A percentile compares a stretch with the other conserved stretches of the same genome.
Conservation (phyloP, 768 basidiomycete species). For the Dacryopinax spathularia region DNA sequence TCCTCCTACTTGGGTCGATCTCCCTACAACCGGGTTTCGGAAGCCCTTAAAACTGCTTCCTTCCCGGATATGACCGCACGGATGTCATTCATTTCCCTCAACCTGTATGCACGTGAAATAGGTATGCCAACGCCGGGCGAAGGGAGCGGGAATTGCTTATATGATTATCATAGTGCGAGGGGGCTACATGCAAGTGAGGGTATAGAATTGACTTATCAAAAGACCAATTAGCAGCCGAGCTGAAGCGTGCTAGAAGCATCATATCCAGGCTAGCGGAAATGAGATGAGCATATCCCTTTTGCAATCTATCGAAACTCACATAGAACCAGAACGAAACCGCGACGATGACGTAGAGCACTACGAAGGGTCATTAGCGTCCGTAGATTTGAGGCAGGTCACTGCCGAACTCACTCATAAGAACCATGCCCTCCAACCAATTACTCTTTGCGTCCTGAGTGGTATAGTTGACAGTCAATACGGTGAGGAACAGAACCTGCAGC, state of each 20-base stretch:
- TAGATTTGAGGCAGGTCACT: neutral
- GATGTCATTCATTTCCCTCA: no score
- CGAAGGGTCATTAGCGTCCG: neutral
- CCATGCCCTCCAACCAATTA: constrained; percentile 73
- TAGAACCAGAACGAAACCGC: constrained; percentile 26
- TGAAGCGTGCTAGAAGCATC: neutral
- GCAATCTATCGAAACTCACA: neutral
- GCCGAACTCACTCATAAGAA: constrained; percentile 46
- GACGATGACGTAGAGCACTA: constrained; percentile 49
- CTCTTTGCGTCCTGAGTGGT: constrained; percentile 68
- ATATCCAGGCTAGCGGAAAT: neutral
- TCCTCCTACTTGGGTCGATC: no score
- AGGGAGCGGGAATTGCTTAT: no score
- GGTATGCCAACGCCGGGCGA: no score
- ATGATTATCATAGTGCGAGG: no score
- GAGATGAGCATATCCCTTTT: neutral
- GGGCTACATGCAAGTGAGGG: no score
- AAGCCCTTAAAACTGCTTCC: no score
- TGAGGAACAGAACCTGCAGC: constrained; percentile 14
- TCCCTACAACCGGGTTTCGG: no score
- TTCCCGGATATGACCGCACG: no score
- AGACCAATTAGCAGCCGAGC: no score
- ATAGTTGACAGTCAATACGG: constrained; percentile 62
- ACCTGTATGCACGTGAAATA: no score
- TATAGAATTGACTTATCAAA: no score